phyloP scores from a whole-genome alignment of 1,284 basidiomycete species.

The Bondarzewia mesenterica region DNA sequence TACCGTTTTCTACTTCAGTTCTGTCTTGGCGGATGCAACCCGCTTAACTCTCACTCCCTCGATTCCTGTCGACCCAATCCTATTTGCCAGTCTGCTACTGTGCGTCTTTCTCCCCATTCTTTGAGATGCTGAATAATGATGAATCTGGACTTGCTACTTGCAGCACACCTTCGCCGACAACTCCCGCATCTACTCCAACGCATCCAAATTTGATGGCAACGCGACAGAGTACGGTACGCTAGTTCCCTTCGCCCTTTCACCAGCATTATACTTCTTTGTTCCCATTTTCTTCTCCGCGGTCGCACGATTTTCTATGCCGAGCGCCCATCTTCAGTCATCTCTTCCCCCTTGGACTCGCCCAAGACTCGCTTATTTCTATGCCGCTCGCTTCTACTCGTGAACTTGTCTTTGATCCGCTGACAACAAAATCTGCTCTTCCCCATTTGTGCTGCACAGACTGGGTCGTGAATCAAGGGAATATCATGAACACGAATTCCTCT shows the following conservation, averaged over 20 bases:
- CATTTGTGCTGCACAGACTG: constrained; percentile 39
- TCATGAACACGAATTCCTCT: constrained; percentile 53
- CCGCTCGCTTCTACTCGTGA: neutral
- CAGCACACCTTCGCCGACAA: constrained; percentile 61
- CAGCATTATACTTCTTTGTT: neutral
- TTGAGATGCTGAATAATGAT: neutral
- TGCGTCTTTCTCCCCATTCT: constrained; percentile 19
- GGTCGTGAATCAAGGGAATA: constrained; percentile 58
- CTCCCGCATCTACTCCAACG: constrained; percentile 57
- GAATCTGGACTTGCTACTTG: neutral
- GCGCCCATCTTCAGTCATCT: neutral
- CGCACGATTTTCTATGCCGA: too few species aligned
- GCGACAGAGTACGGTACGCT: constrained; percentile 44
- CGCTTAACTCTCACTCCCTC: constrained; percentile 54
- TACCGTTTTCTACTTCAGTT: constrained; percentile 33
- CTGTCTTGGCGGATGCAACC: constrained; percentile 79
- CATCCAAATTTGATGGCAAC: constrained; percentile 66
- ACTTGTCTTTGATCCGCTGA: neutral
- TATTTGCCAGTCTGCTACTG: constrained; percentile 56
- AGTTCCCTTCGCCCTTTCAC: neutral
- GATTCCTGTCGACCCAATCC: constrained; percentile 67
- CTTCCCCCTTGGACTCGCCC: neutral
- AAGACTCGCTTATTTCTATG: too few species aligned
- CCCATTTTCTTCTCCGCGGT: too few species aligned
- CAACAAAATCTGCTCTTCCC: neutral